These are phyloP conservation scores for Tricholoma hemisulphureum DNA, from an alignment of 768 basidiomycete genomes.

Conservation along the genomic window DNA sequence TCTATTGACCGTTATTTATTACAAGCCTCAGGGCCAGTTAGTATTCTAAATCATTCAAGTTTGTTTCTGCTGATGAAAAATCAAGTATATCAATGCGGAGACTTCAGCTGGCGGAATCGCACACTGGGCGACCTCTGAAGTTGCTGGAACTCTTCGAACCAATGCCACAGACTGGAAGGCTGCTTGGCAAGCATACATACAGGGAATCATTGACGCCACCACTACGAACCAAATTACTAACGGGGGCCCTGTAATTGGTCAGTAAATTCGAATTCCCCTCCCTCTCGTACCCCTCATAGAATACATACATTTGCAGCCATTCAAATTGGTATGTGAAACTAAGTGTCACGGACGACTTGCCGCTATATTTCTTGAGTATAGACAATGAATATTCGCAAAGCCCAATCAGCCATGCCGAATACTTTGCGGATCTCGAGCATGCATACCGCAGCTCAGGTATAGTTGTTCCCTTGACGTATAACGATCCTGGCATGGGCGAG, in stretches of 20 bases:
- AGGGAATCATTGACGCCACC: slow-evolving; percentile 60
- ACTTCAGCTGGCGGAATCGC: slow-evolving; percentile 74
- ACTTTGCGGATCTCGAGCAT: slow-evolving; percentile 61
- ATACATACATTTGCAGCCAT: slow-evolving; percentile 36
- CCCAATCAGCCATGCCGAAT: slow-evolving; percentile 43
- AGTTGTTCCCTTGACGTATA: slow-evolving; percentile 72
- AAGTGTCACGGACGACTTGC: not conserved
- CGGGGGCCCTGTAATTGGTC: slow-evolving; percentile 76
- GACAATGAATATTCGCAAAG: slow-evolving; percentile 76
- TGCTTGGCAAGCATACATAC: slow-evolving; percentile 73
- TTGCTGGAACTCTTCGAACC: slow-evolving; percentile 67
- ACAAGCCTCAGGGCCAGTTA: slow-evolving; percentile 36
- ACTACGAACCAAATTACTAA: slow-evolving; percentile 63
- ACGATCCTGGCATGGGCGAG: slow-evolving; percentile 55
- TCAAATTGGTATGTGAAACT: slow-evolving; percentile 45
- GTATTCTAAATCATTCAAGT: slow-evolving; percentile 8
- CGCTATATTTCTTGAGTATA: slow-evolving; percentile 18
- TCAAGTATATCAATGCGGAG: slow-evolving; percentile 74
- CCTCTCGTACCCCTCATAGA: not conserved
- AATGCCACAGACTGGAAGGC: slow-evolving; percentile 67
- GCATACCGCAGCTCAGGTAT: slow-evolving; percentile 56
- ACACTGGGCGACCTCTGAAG: slow-evolving; percentile 68
- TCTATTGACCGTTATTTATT: slow-evolving; percentile 3
- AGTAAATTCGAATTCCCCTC: slow-evolving; percentile 13
- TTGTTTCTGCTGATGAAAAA: not conserved